phyloP scores from a whole-genome alignment of 1,139 yeast genomes.

The Hansenula lynferdii region DNA sequence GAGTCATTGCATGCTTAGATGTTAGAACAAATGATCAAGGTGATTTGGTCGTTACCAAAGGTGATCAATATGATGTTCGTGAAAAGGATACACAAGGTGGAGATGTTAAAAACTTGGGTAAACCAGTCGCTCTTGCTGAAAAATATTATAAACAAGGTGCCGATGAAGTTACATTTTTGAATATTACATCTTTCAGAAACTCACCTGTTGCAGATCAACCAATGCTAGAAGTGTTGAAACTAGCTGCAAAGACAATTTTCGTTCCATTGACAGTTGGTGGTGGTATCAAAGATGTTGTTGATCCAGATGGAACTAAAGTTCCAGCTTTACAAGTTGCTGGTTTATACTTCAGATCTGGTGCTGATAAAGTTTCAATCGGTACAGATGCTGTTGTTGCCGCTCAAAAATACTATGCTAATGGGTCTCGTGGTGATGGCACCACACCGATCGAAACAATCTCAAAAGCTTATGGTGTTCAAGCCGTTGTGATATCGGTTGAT shows the following conservation, averaged over 20 bases:
- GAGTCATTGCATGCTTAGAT: constrained; percentile 93
- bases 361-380: constrained; percentile 96
- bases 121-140: constrained; percentile 91
- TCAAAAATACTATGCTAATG: constrained; percentile 63
- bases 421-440: constrained; percentile 55
- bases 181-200: constrained; percentile 91
- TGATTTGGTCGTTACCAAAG: constrained; percentile 94
- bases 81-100: constrained; percentile 50
- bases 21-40: constrained; percentile 95
- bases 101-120: constrained; percentile 85
- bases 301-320: constrained; percentile 70
- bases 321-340: constrained; percentile 91
- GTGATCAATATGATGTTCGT: constrained; percentile 96
- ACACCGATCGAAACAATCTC: constrained; percentile 93
- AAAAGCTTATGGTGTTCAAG: constrained; percentile 88
- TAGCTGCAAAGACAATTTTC: constrained; percentile 84
- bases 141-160: constrained; percentile 92
- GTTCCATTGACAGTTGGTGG: constrained; percentile 98
- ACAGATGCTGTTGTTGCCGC: constrained; percentile 96
- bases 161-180: constrained; percentile 90
- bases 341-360: constrained; percentile 89
- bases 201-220: constrained; percentile 91
- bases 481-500: constrained; percentile 95
- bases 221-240: constrained; percentile 81
- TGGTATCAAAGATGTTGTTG: constrained; percentile 86